These are phyloP conservation scores for Schizonepeta tenuifolia DNA, from an alignment of 257 asterid genomes.

Conservation along the genomic window DNA sequence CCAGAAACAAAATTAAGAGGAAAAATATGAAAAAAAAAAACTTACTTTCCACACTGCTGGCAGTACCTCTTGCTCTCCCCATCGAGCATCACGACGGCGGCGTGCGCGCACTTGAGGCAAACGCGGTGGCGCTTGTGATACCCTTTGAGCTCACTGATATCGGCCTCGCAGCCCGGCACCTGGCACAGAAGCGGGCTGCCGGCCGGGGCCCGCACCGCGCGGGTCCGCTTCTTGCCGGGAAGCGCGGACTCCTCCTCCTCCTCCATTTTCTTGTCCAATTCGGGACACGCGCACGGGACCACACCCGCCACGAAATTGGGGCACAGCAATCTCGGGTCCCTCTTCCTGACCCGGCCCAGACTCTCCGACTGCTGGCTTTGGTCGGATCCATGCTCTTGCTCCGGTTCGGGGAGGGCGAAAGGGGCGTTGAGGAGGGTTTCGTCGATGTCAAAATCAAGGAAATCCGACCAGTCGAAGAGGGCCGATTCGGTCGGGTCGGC, in stretches of 20 bases:
- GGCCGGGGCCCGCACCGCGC: conserved; percentile 47
- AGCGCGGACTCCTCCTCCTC: conserved; percentile 49
- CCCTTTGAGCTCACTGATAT: conserved; percentile 92
- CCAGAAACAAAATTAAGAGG: conserved; percentile 8
- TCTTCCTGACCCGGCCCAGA: conserved; percentile 54
- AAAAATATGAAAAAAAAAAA: neutral
- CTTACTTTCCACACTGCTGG: conserved; percentile 81
- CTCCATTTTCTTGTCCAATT: conserved; percentile 65
- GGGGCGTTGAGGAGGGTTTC: conserved; percentile 44
- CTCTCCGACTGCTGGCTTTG: conserved; percentile 36
- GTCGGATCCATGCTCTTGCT: conserved; percentile 27
- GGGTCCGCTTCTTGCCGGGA: conserved; percentile 71
- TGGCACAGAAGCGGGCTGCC: conserved; percentile 66
- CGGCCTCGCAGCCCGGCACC: conserved; percentile 84
- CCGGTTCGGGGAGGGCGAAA: conserved; percentile 30
- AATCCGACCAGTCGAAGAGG: conserved; percentile 75
- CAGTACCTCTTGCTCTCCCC: conserved; percentile 90
- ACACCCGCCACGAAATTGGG: conserved; percentile 82
- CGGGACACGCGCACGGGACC: conserved; percentile 96
- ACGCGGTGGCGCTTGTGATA: conserved; percentile 91
- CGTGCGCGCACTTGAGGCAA: conserved; percentile 83
- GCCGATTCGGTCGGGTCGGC: conserved; percentile 44
- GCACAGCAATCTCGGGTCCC: conserved; percentile 88
- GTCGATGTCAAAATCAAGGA: conserved; percentile 66
- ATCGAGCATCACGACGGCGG: conserved; percentile 64